Evolutionary conservation across 1,284 basidiomycete genomes (phyloP), one percentile per base, ranked within the genome.

Genomic region (Pholiota adiposa): DNA sequence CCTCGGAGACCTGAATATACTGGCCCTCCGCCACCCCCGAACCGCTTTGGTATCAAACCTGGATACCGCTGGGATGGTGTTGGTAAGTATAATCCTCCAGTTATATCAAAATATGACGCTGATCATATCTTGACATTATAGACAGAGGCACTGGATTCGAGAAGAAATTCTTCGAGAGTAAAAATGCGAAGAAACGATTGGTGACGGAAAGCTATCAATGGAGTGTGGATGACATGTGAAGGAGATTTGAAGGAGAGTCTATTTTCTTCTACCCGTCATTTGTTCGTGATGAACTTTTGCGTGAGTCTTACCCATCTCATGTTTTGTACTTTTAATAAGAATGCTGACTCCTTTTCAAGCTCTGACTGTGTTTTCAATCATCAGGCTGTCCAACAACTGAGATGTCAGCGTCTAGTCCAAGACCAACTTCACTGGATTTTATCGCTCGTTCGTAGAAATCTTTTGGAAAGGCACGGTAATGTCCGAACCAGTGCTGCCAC

Each of bases 31-130:
- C 95, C 93, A 1, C 90, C 95, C 16, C 95, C 96, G 7, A 99
- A 99, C 78, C 87, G 97, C 8, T 99, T 97, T 74, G 90, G 90
- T 23, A 98, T 99, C 65, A 88, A 86, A 58, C 97, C 97, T 11
- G 97, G 97, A 0, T 96, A 96, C 72, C 83, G 97, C 67, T 99
- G 96, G 97, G 97, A 98, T 72, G 95, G 94, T 48, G 94, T 96
- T 58, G 93, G 94, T 95, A 68, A 72, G 87, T 86, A 31, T 33
- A 27, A 38, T 48, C n/a, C 51, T 59, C 18, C 23, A 51, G 36
- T 38, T n/a, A 11, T 23, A 29, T 55, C 31, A 56, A 12, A 29
- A 23, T 51, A 23, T 49, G 18, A 59, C 29, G 33, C 53, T 51
- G 56, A 54, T 60, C 59, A 59, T 51, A n/a, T 36, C 41, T 33